A percentile compares a stretch with the other conserved stretches of the same genome.
phyloP scores from a whole-genome alignment of 1,284 basidiomycete genomes.

The Sanghuangporus sanghuang region DNA sequence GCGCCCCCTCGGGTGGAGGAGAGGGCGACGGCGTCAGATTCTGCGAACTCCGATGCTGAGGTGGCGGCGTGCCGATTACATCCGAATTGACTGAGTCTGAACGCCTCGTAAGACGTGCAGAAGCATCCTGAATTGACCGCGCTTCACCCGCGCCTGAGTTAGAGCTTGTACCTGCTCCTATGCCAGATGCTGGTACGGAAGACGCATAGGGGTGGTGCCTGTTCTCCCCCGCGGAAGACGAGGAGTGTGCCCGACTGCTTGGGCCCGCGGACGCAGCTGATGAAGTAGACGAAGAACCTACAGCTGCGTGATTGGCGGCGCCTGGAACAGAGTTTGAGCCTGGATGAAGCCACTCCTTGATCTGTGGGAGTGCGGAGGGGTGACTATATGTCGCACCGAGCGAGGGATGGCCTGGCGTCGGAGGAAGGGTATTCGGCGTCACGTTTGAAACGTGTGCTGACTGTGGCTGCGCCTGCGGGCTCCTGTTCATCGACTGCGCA shows the following conservation, averaged over 20 bases:
- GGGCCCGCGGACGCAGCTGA: slow-evolving; percentile 9
- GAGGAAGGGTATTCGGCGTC: slow-evolving; percentile 9
- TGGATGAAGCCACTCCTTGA: slow-evolving; percentile 16
- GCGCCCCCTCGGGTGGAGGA: not conserved
- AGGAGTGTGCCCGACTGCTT: slow-evolving; percentile 9
- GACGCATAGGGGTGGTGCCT: slow-evolving; percentile 2
- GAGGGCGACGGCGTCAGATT: slow-evolving; percentile 5
- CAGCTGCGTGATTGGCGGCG: not conserved
- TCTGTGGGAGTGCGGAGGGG: slow-evolving; percentile 16
- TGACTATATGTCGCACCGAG: slow-evolving; percentile 10
- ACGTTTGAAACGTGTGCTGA: not conserved
- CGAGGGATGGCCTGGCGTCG: slow-evolving; percentile 13
- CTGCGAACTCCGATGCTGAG: not conserved
- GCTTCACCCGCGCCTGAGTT: not conserved
- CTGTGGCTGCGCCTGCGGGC: not conserved
- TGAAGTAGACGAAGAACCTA: slow-evolving; percentile 6
- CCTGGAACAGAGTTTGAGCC: not conserved
- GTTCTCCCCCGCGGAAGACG: slow-evolving; percentile 9
- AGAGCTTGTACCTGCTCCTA: not conserved
- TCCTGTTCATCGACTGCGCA: not conserved
- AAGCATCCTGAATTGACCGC: not conserved
- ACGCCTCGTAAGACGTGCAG: not conserved
- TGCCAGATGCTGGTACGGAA: not conserved
- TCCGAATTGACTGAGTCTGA: slow-evolving; percentile 5
- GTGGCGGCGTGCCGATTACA: slow-evolving; percentile 1